Base-by-base conservation (phyloP, 2,329 filamentous ascomycete species). In the Cryphonectria japonica region DNA sequence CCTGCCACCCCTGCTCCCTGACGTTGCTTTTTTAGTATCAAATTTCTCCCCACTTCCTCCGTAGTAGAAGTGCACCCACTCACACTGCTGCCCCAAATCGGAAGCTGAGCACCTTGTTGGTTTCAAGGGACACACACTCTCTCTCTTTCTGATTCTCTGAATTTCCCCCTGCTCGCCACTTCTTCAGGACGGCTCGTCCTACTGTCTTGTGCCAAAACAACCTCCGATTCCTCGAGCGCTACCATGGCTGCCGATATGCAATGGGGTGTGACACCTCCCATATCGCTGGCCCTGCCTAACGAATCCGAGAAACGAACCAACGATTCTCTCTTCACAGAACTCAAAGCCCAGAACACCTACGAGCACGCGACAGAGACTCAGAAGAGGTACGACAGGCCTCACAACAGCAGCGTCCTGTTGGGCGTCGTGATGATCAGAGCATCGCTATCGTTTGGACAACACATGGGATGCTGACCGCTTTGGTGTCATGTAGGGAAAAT, bases 291-390 rank as follows among this genome's bases (percentile, higher is more conserved):
- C 32, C 85, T 94, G 34, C 96, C 96, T 5, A 96, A 92, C 0
- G 87, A 92, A 69, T 84, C 87, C 52, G 95, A 99, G 80, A 88
- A 92, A 70, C 87, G 91, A 74, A 88, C 92, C 66, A 97, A 93
- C 76, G 91, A 94, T 75, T 86, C 91, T 69, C 87, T 99, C 61
- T 88, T 97, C 70, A 89, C 93, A 69, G 95, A 98, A 82, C 84
- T 99, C 73, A 94, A 94, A 79, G 86, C 86, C 57, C 93, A 98
- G 82, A 95, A 97, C 82, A 97, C 96, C 67, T 99, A 97, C 77
- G 96, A 98, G 82, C 89, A 89, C 67, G 87, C 90, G 19, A 87
- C 93, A 60, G 96, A 97, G 79, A 97, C 93, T 3, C 88, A 93
- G 73, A 94, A 93, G 80, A 91, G 95, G 93, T 93, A 82, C 73